Evolutionary conservation across 495 filamentous ascomycete species (phyloP).

Genomic region (Xylaria nigripes): DNA sequence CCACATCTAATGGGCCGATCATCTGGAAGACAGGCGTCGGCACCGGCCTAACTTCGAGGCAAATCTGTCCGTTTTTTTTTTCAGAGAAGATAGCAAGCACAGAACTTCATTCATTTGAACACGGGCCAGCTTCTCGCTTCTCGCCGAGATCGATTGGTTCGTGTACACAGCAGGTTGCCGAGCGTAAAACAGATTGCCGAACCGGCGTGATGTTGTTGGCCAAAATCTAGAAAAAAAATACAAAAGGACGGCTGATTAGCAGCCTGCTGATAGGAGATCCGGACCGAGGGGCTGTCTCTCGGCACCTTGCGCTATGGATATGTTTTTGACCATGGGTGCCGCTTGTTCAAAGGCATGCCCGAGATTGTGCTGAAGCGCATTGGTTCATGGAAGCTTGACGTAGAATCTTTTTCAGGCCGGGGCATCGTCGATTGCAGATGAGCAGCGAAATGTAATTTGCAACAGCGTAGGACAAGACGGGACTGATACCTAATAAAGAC

Average conservation of each 20-base stretch:
- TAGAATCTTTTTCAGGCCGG: background rate
- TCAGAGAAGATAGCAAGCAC: slow-evolving; percentile 7
- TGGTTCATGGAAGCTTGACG: background rate
- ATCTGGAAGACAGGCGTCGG: background rate
- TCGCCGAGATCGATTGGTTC: slow-evolving; percentile 19
- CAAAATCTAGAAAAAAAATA: background rate
- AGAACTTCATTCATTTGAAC: background rate
- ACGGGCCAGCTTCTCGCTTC: slow-evolving; percentile 21
- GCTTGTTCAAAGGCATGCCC: background rate
- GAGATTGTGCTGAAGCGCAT: background rate
- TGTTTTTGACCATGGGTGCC: background rate
- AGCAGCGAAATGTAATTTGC: background rate
- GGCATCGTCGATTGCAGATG: background rate
- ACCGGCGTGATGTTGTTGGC: background rate
- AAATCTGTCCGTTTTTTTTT: background rate
- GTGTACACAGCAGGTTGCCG: slow-evolving; percentile 14
- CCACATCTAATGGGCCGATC: background rate
- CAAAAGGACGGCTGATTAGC: background rate
- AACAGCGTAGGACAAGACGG: background rate
- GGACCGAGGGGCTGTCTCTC: background rate
- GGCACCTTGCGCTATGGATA: background rate
- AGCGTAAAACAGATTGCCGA: slow-evolving; percentile 5
- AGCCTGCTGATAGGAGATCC: background rate
- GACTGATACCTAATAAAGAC: background rate
- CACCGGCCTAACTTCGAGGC: background rate